Base-by-base conservation (phyloP, 768 basidiomycete genomes). In the Dioszegia hungarica region DNA sequence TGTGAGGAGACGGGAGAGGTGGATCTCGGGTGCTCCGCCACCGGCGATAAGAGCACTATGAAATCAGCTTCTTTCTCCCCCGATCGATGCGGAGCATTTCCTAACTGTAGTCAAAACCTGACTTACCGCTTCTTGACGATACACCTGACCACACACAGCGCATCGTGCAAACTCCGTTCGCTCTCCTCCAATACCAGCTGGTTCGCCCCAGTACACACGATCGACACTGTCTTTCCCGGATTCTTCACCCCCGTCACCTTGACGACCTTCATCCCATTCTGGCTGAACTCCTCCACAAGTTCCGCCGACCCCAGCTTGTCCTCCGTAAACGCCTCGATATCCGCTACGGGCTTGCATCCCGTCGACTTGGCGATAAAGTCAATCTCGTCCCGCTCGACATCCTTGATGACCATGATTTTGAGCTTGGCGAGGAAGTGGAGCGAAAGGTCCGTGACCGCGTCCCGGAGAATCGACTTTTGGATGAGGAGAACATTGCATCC, bases 401-500 rank as follows among this genome's bases (percentile, higher is more conserved):
- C 94, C 78, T 97, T 97, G 64, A 98, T 86, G 56, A 87, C 93
- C 39, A 97, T 82, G 72, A 99, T 99, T 73, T 91, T 92, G 58
- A 99, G 85, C 60, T 91, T 88, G 73, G 95, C 91, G 63, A 99
- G 85, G 83, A 97, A 98, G 75, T 89, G 92, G 60, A 99, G 86
- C 6, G 95, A 91, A 20, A 91, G 87, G 59, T 97, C 95, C 75
- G 94, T 95, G 55, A 98, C 93, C n/a, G 94, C 95, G 70, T 99
- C 95, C 50, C 95, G 90, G 39, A 99, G 84, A 73, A 99, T 99
- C 40, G 95, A 98, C 77, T 99, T 99, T 81, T 99, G 95, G 72
- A 99, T 95, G 43, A 99, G 83, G 46, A 99, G 85, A 48, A 97
- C 95, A 69, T 98, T 99, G 82, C 95, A 98, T 65, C 93, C 93